Percentiles rank a stretch among this genome's conserved stretches.
Evolutionary conservation across 108 stramenopile species (phyloP).

Genomic region (Skeletonema marinoi): DNA sequence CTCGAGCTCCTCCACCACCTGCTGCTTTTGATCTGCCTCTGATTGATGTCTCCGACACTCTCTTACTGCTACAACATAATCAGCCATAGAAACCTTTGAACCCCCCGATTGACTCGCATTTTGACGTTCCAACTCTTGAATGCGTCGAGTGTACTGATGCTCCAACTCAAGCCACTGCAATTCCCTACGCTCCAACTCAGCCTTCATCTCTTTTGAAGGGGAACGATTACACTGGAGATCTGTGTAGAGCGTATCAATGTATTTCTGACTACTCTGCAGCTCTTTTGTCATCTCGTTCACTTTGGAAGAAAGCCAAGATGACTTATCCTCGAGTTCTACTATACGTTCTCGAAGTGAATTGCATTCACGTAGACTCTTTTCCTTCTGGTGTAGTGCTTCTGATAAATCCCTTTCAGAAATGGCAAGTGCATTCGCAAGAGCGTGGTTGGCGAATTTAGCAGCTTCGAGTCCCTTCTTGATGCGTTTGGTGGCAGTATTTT

Average conservation of each 20-base stretch:
- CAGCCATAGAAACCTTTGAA: too few relatives aligned
- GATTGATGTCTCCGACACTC: too few relatives aligned
- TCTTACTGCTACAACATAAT: too few relatives aligned
- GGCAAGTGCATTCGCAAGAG: neutral
- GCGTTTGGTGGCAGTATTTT: neutral
- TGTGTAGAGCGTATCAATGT: too few relatives aligned
- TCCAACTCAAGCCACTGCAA: too few relatives aligned
- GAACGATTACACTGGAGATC: too few relatives aligned
- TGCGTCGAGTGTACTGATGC: too few relatives aligned
- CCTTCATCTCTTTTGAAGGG: too few relatives aligned
- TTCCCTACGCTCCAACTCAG: too few relatives aligned
- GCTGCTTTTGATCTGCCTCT: neutral
- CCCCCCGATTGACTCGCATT: too few relatives aligned
- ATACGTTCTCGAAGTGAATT: neutral
- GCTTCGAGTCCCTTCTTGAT: neutral
- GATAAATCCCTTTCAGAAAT: neutral
- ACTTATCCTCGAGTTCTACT: neutral
- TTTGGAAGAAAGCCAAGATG: neutral
- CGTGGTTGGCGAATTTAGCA: neutral
- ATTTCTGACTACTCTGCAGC: neutral
- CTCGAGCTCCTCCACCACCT: neutral
- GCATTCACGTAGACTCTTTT: neutral
- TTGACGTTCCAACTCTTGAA: too few relatives aligned
- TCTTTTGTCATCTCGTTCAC: neutral
- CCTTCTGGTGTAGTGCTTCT: neutral